Evolutionary conservation across 352 stramenopile genomes (phyloP), one percentile per base, ranked within the genome.

Genomic region (Globisporangium ultimum): DNA sequence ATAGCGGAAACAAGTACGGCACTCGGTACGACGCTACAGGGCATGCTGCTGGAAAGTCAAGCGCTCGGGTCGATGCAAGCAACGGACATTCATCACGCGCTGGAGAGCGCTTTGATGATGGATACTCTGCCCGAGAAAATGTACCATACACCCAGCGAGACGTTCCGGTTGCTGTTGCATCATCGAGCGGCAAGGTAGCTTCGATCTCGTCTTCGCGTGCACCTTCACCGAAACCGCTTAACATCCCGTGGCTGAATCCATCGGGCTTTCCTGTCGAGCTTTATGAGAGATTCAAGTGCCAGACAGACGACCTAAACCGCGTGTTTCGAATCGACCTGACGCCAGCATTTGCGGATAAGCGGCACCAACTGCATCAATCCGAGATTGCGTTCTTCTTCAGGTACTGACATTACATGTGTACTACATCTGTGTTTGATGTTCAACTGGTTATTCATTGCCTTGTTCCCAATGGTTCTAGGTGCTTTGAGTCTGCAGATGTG

Each of bases 401-500:
- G 53, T 73, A 60, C 34, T 28, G 32, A 28, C 24, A 28, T 5
- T 1, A 40, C 22, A 1, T 36, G 28, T 11, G 28, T 10, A 36
- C 28, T 10, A 11, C 28, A 36, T 1, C 28, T 36, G 28, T 36
- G 28, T 36, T 6, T 8, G 28, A 11, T 36, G 28, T 36, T 36
- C 28, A 11, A 36, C 8, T 36, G 28, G 28, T 11, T 36, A 28
- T 5, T 28, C 15, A 18, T 5, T 32, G 9, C 28, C 28, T 36
- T 36, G 28, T 10, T 36, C 28, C 5, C 28, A 36, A 36, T 36
- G 18, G 41, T 52, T 7, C 17, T 55, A 77, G 69, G 50, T 89
- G 79, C 61, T 90, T 92, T 50, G 80, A 92, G 55, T 89, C 80
- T 15, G 68, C 83, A n/a, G 79, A 88, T 48, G 83, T 89, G 36